Conservation (phyloP, 2,329 filamentous ascomycete genomes). For the Calonectria hawksworthii region DNA sequence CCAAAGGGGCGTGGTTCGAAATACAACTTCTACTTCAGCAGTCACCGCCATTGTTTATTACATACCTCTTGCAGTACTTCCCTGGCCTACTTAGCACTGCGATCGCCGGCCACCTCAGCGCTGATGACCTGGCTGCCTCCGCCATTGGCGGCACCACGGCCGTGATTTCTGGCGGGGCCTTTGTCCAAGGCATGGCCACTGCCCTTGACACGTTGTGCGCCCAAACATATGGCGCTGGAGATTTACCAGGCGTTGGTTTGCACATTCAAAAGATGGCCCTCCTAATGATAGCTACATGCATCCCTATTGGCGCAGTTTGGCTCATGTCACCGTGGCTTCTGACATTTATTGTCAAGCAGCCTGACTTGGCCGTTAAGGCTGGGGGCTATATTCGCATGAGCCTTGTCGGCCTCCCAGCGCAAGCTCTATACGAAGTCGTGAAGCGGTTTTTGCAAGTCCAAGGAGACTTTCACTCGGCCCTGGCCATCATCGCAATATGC, state of each 20-base stretch:
- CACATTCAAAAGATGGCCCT: not conserved
- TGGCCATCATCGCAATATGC: not conserved
- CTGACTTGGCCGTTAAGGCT: not conserved
- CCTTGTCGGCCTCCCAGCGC: not conserved
- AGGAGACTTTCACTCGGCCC: not conserved
- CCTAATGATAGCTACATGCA: not conserved
- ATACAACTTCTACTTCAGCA: not conserved
- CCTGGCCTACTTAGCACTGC: not conserved
- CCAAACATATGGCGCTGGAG: not conserved
- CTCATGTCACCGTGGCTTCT: not conserved
- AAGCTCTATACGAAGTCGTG: not conserved
- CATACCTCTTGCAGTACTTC: not conserved
- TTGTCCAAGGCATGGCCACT: not conserved
- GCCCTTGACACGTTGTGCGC: not conserved
- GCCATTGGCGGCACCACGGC: not conserved
- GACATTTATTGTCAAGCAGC: not conserved
- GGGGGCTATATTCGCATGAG: not conserved
- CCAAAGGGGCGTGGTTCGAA: not conserved
- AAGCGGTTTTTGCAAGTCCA: slow-evolving; percentile 5
- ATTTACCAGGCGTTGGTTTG: not conserved
- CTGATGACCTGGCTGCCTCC: not conserved
- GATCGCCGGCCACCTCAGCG: not conserved
- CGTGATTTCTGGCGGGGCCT: not conserved
- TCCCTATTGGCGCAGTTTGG: not conserved
- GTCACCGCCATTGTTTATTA: not conserved